These are phyloP conservation scores for Trichoderma harzianum DNA, from an alignment of 2,329 filamentous ascomycete genomes.

Conservation along the genomic window DNA sequence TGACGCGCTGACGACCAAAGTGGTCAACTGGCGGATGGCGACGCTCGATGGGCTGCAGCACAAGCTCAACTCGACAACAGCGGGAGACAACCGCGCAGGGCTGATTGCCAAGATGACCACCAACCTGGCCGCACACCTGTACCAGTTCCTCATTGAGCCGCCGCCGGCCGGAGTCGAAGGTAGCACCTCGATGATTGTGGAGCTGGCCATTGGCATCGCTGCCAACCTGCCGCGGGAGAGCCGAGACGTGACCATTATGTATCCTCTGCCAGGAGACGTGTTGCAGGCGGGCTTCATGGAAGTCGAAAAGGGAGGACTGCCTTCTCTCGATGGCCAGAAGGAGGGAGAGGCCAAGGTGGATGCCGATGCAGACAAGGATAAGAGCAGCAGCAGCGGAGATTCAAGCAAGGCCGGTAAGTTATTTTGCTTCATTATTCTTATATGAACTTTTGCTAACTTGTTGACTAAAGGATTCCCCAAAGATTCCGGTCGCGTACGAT, in stretches of 20 bases:
- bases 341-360: conserved; percentile 42
- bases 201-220: conserved; percentile 81
- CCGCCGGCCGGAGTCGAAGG: conserved; percentile 79
- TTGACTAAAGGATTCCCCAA: conserved; percentile 38
- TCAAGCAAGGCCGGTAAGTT: conserved; percentile 50
- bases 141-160: conserved; percentile 71
- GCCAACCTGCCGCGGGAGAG: conserved; percentile 87
- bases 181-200: conserved; percentile 87
- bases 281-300: conserved; percentile 79
- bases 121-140: conserved; percentile 65
- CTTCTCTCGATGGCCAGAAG: conserved; percentile 52
- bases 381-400: conserved; percentile 39
- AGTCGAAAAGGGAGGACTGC: conserved; percentile 69
- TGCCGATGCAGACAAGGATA: conserved; percentile 42
- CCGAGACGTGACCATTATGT: conserved; percentile 82
- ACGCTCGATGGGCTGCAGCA: conserved; percentile 87
- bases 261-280: conserved; percentile 72
- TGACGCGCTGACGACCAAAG: conserved; percentile 80
- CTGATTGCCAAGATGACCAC: conserved; percentile 69
- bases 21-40: conserved; percentile 89
- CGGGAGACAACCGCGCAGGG: conserved; percentile 61
- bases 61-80: conserved; percentile 61
- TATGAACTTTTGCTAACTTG: not conserved
- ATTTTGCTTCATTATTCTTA: not conserved
- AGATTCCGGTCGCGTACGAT: conserved; percentile 60